Conservation (phyloP, 768 basidiomycete genomes). For the Sporobolomyces pararoseus region DNA sequence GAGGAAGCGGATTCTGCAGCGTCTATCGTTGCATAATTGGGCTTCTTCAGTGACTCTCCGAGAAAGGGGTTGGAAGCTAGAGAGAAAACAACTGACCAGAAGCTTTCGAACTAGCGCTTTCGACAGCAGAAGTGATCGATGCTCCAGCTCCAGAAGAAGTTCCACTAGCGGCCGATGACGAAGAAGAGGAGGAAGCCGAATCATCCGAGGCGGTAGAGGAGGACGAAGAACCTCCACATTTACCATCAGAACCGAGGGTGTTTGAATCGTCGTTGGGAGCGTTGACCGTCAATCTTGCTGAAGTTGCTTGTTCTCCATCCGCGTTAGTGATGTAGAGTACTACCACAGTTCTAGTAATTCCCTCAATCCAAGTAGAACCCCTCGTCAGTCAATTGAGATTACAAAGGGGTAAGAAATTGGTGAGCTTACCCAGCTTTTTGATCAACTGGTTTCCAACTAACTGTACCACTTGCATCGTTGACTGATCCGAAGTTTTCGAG, state of each 20-base stretch:
- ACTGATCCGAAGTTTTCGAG: slow-evolving; percentile 9
- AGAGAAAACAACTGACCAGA: not conserved
- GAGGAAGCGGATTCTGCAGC: not conserved
- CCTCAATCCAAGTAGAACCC: not conserved
- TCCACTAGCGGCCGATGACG: not conserved
- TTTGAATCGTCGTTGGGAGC: not conserved
- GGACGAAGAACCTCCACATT: not conserved
- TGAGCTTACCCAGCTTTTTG: slow-evolving; percentile 9
- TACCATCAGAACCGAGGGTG: not conserved
- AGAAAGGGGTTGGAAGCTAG: not conserved
- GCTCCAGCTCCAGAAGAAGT: not conserved
- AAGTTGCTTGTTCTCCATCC: slow-evolving; percentile 8
- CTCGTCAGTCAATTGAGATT: not conserved
- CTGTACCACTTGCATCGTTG: not conserved
- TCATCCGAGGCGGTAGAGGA: not conserved
- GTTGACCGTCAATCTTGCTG: slow-evolving; percentile 7
- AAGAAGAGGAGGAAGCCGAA: not conserved
- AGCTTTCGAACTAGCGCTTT: not conserved
- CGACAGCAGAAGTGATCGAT: not conserved
- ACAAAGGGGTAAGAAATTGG: no score
- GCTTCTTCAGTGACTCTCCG: not conserved
- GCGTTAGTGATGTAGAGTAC: slow-evolving; percentile 15
- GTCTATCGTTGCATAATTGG: not conserved
- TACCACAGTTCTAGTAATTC: not conserved
- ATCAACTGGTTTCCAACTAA: slow-evolving; percentile 20